Evolutionary conservation across 2,329 filamentous ascomycete genomes (phyloP).

Genomic region (Cadophora luteo-olivacea): DNA sequence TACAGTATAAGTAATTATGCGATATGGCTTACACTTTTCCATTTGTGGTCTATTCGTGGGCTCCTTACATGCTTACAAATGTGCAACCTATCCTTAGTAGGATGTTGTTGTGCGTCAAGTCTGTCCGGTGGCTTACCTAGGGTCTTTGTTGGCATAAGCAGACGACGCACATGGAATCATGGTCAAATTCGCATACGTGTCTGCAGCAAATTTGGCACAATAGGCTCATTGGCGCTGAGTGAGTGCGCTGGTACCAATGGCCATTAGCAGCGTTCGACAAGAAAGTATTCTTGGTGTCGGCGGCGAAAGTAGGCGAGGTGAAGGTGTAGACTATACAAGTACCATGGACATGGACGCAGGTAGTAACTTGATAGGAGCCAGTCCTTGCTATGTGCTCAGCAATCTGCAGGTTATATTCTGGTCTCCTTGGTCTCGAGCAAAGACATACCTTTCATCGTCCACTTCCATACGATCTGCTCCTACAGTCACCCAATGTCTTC

Average conservation of each 20-base stretch:
- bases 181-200: not conserved
- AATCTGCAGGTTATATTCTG: not conserved
- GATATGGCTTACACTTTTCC: not conserved
- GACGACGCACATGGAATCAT: not conserved
- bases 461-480: not conserved
- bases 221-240: constrained; percentile 13
- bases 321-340: not conserved
- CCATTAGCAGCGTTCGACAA: not conserved
- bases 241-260: not conserved
- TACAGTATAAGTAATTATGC: not conserved
- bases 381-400: not conserved
- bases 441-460: not conserved
- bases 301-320: not conserved
- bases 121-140: constrained; percentile 1
- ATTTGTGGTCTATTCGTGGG: not conserved
- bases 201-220: not conserved
- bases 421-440: not conserved
- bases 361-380: not conserved
- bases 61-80: not conserved
- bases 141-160: constrained; percentile 11
- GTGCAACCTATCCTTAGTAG: constrained; percentile 4
- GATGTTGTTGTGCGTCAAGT: not conserved
- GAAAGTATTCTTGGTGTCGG: constrained; percentile 7
- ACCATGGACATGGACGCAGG: not conserved
- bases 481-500: not conserved